These are phyloP conservation scores for Cladophialophora bantiana DNA, from an alignment of 2,329 filamentous ascomycete species.

Conservation along the genomic window DNA sequence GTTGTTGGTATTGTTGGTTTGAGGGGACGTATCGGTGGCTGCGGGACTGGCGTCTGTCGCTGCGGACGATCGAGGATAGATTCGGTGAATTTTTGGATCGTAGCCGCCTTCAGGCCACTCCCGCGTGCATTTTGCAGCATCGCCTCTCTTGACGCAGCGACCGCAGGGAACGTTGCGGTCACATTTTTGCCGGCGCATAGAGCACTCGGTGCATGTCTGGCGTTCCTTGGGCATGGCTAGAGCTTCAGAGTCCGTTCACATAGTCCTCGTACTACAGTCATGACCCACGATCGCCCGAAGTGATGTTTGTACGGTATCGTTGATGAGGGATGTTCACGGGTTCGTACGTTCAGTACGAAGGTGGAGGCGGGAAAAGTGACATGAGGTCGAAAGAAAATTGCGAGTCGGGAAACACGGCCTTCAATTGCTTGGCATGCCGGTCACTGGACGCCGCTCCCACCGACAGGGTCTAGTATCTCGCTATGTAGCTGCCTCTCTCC, in stretches of 20 bases:
- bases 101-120: conserved; percentile 40
- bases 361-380: conserved; percentile 19
- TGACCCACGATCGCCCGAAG: conserved; percentile 18
- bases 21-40: conserved; percentile 20
- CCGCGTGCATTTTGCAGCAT: conserved; percentile 46
- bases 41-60: conserved; percentile 15
- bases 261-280: conserved; percentile 24
- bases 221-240: conserved; percentile 37
- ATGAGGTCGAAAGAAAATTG: conserved; percentile 19
- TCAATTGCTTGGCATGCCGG: conserved; percentile 10
- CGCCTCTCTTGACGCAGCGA: conserved; percentile 51
- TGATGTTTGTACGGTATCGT: conserved; percentile 22
- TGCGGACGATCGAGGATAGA: conserved; percentile 36
- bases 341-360: conserved; percentile 26
- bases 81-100: conserved; percentile 39
- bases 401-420: conserved; percentile 3
- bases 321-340: conserved; percentile 10
- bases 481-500: background rate
- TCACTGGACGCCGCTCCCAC: background rate
- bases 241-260: conserved; percentile 6
- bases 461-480: background rate
- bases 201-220: conserved; percentile 42
- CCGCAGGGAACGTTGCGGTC: conserved; percentile 51
- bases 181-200: conserved; percentile 44
- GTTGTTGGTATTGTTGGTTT: conserved; percentile 4